Evolutionary conservation across 176 grass and related monocot species (phyloP), one percentile per base, ranked within the genome.

Genomic region (Oryza glumipatula): DNA sequence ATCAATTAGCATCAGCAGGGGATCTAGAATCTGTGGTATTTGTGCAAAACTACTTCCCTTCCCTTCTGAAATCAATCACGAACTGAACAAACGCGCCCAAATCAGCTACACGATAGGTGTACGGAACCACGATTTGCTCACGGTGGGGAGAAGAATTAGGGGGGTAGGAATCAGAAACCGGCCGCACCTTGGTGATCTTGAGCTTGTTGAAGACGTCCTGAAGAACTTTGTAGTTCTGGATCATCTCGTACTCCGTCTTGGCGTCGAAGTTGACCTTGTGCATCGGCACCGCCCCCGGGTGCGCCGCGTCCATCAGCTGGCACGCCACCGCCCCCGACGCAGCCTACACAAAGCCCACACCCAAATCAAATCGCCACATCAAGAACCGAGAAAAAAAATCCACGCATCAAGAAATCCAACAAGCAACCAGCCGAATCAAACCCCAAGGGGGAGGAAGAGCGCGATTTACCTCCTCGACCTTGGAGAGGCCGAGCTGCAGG

Each of bases 191-290:
- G 17, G 86, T 99, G 72, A 99, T 91, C 89, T 99, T 99, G 2
- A 96, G 88, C 65, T 94, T 99, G 76, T 94, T 99, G 84, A 99
- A 99, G 1, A 99, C 94, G 16, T 99, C 97, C 92, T 99, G 97
- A 48, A 99, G 92, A 0, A 99, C 97, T 90, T 99, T 99, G 64
- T 99, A 99, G 69, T 99, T 99, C 84, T 99, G 96, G 35, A 99
- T 99, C 97, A 99, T 99, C 1, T 99, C 97, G 28, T 99, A 99
- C 74, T 99, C 94, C 9, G 43, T 99, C 88, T 99, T 99, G 15
- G 97, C 97, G 12, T 99, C 97, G 78, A 92, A 99, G 19, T 99
- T 99, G 8, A 99, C 94, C 89, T 99, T 99, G 84, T 99, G 97
- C 94, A 99, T 99, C 23, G 94, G 92, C 64, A 95, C 97, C 70